Conservation (phyloP, 1,284 basidiomycete species). For the Sporisorium iseilematis-ciliati region DNA sequence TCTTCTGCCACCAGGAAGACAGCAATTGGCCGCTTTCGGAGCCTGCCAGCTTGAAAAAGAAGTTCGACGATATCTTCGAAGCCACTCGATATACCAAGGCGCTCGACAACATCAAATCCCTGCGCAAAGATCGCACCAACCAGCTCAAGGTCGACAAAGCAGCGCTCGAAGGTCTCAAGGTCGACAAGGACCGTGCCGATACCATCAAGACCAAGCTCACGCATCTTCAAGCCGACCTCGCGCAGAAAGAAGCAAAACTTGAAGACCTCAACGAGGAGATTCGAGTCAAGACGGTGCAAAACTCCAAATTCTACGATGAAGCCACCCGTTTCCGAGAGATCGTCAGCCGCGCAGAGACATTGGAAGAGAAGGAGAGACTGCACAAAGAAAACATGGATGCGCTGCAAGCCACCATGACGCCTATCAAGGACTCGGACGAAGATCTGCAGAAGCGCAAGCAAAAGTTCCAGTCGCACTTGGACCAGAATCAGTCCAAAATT, state of each 20-base stretch:
- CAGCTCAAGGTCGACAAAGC: conserved; percentile 95
- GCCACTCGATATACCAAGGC: conserved; percentile 90
- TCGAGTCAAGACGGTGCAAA: conserved; percentile 76
- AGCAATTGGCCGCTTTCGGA: conserved; percentile 98
- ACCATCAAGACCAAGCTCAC: conserved; percentile 69
- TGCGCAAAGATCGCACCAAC: conserved; percentile 82
- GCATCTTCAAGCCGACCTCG: conserved; percentile 49
- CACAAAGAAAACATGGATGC: conserved; percentile 77
- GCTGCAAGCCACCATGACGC: conserved; percentile 74
- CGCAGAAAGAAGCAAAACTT: conserved; percentile 56
- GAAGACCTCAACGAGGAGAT: conserved; percentile 60
- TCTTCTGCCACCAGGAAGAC: conserved; percentile 99
- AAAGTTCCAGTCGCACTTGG: conserved; percentile 80
- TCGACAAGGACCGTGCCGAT: conserved; percentile 88
- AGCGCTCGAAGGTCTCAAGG: conserved; percentile 81
- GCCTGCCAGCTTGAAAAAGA: conserved; percentile 91
- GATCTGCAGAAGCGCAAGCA: conserved; percentile 79
- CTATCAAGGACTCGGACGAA: conserved; percentile 81
- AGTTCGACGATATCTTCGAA: conserved; percentile 99
- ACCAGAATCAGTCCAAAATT: conserved; percentile 74
- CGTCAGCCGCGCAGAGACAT: conserved; percentile 79
- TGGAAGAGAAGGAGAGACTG: conserved; percentile 78
- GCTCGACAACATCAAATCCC: conserved; percentile 86
- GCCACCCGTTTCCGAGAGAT: conserved; percentile 86
- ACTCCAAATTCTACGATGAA: conserved; percentile 84